Evolutionary conservation across 2,329 filamentous ascomycete genomes (phyloP).

Genomic region (Claviceps humidiphila): DNA sequence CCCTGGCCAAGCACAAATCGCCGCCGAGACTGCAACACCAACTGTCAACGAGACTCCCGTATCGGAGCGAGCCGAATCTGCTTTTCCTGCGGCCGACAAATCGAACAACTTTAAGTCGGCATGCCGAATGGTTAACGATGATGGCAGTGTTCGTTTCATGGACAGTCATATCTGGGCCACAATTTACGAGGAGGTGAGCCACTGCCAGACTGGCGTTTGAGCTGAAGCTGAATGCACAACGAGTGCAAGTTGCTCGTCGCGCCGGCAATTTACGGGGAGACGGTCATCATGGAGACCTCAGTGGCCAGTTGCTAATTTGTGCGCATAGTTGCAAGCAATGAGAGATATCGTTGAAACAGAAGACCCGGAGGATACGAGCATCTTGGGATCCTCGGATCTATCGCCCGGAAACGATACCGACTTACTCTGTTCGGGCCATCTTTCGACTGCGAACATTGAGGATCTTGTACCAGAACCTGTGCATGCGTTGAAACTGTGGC

Average conservation of each 20-base stretch:
- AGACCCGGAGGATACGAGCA: constrained; percentile 33
- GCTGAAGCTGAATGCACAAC: too few relatives aligned
- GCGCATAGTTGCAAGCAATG: constrained; percentile 40
- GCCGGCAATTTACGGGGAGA: background rate
- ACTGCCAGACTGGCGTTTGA: background rate
- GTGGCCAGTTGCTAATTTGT: constrained; percentile 7
- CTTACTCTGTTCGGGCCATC: constrained; percentile 31
- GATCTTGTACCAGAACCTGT: constrained; percentile 50
- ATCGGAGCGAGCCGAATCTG: constrained; percentile 14
- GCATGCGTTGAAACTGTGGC: constrained; percentile 61
- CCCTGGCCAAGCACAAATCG: constrained; percentile 11
- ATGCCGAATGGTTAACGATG: constrained; percentile 42
- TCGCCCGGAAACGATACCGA: constrained; percentile 41
- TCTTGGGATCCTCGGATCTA: constrained; percentile 33
- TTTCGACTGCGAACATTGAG: constrained; percentile 25
- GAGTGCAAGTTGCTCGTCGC: background rate
- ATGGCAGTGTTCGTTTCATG: constrained; percentile 42
- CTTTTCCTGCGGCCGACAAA: constrained; percentile 16
- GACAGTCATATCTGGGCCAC: constrained; percentile 41
- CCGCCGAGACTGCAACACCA: constrained; percentile 6
- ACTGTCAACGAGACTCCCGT: constrained; percentile 7
- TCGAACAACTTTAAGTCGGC: constrained; percentile 28
- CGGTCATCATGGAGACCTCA: background rate
- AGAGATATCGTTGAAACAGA: constrained; percentile 41
- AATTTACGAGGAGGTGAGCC: constrained; percentile 42